Base-by-base conservation (phyloP, 306 rosid genomes). In the Medicago arabica region DNA sequence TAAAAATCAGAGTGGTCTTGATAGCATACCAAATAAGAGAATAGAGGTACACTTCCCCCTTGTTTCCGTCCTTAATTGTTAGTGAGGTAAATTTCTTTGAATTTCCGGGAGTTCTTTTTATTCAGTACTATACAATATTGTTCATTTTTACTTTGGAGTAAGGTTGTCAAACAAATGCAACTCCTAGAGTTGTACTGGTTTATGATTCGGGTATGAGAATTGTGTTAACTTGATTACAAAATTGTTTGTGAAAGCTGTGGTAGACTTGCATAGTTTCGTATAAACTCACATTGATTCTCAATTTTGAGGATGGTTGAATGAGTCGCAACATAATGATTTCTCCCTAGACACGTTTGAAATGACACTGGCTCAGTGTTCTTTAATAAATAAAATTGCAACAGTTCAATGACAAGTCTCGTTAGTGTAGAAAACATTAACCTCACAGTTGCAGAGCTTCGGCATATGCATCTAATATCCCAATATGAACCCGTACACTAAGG, bases 11-110 rank as follows among this genome's bases (percentile, higher is more conserved):
- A 77, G 73, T 78, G 87, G 87, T 75, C 80, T 80, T 83, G 88
- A 75, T 73, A 82, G 65, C 81, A 66, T 77, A 73, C 89, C 90
- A 47, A 74, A 76, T 84, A 91, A 88, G 88, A 84, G 90, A 90
- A 69, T 54, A 63, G 98, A 94, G 98, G 98, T 94, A 87, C 58
- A 38, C 46, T 46, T 73, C 38, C n/a, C 18, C 28, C 49, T 36
- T 41, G 16, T 4, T 21, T 3, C 36, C 28, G 2, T 50, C 67
- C 54, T 19, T 28, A 54, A 55, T 49, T 55, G 6, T 50, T 19
- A 16, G 9, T 36, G 2, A 39, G 25, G 44, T 63, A 17, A 60
- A 23, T 41, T 60, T 76, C 14, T 68, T 75, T 71, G 23, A 31
- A 66, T 65, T 51, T 10, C 14, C 23, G 36, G 7, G 41, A 36